Evolutionary conservation across 2,329 filamentous ascomycete species (phyloP), one percentile per base, ranked within the genome.

Genomic region (Colletotrichum aenigma): DNA sequence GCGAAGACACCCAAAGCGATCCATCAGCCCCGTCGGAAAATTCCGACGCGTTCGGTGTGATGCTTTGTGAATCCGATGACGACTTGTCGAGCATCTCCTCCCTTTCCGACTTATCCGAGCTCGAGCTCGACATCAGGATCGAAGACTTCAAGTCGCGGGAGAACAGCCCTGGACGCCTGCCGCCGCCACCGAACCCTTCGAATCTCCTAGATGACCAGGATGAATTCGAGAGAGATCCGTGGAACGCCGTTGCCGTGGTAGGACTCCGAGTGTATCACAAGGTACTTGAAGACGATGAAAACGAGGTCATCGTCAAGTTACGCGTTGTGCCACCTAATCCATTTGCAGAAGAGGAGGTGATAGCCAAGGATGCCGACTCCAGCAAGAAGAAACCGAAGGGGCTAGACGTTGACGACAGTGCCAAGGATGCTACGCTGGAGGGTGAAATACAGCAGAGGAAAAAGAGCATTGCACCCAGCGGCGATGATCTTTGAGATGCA

Each of bases 231-330:
- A 85, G 86, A 28, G 85, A 89, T 68, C 86, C 88, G 9, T 91
- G 89, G 89, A 90, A 91, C 77, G 89, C 89, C 12, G 86, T 91
- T 48, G 87, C 85, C 7, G 86, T 90, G 13, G 86, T 91, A 0
- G 89, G 90, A 0, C 81, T 91, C 67, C 84, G 88, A 15, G 86
- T 91, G 6, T 91, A 91, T 78, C 88, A 89, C 80, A 90, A 89
- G 78, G 85, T 83, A 1, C 78, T 81, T 0, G 81, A 81, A 18
- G 81, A 82, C n/a, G 79, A 82, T 13, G 76, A 77, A 34, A 79
- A 81, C 9, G 80, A 83, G 43, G 81, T 84, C 52, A 79, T 84
- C 3, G 82, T 87, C 30, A 82, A 82, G 75, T 78, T 89, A 18
- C 81, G 81, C 3, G 86, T 88, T 0, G 82, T 88, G 15, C 79